Conservation (phyloP, 805 yeast genomes). For the Hagleromyces aurorensis region DNA sequence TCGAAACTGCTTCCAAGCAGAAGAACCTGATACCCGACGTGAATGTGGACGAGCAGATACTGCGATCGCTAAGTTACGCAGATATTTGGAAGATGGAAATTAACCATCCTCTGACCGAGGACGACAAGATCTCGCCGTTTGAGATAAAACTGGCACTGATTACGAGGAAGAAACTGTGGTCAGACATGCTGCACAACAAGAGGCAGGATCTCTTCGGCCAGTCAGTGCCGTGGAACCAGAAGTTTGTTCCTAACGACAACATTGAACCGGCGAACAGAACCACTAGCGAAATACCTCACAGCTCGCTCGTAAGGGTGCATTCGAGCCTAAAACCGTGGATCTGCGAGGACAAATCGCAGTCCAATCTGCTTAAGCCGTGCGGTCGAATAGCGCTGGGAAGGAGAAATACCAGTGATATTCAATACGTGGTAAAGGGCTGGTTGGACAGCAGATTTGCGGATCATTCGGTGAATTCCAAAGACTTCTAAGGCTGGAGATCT, state of each 20-base stretch:
- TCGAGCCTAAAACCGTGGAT: constrained; percentile 26
- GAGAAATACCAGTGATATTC: constrained; percentile 13
- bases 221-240: constrained; percentile 20
- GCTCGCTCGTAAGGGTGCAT: constrained; percentile 20
- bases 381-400: constrained; percentile 21
- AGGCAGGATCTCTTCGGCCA: constrained; percentile 28
- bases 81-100: constrained; percentile 20
- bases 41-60: constrained; percentile 25
- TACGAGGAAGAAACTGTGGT: constrained; percentile 28
- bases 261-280: constrained; percentile 1
- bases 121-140: constrained; percentile 13
- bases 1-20: constrained; percentile 21
- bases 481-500: too few species aligned
- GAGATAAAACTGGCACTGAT: constrained; percentile 26
- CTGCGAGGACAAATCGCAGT: constrained; percentile 4
- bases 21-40: constrained; percentile 25
- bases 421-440: constrained; percentile 32
- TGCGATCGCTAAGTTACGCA: constrained; percentile 14
- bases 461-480: too few species aligned
- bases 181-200: constrained; percentile 21
- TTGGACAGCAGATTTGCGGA: constrained; percentile 23
- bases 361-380: constrained; percentile 25
- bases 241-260: constrained; percentile 8
- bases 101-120: constrained; percentile 7
- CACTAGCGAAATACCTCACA: constrained; percentile 7